Evolutionary conservation across 1,284 basidiomycete genomes (phyloP).

Genomic region (Boletus hoseneyae): DNA sequence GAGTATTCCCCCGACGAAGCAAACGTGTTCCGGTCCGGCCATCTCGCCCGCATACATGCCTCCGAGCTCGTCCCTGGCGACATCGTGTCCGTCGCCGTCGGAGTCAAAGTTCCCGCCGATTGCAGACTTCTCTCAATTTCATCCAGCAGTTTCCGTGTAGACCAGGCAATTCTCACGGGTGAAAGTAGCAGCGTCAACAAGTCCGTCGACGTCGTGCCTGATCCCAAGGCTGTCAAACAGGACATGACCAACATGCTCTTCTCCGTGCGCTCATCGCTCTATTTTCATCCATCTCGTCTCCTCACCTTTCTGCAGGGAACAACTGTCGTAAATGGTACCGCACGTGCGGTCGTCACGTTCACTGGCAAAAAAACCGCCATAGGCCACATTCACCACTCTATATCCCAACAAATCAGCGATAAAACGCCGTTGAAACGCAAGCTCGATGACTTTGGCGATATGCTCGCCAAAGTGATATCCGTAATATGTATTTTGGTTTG

Average conservation of each 20-base stretch:
- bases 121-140: conserved; percentile 85
- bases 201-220: conserved; percentile 60
- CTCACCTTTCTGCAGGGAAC: conserved; percentile 63
- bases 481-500: conserved; percentile 95
- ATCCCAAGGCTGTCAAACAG: conserved; percentile 84
- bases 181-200: conserved; percentile 90
- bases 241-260: conserved; percentile 96
- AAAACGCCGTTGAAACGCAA: conserved; percentile 96
- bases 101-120: conserved; percentile 94
- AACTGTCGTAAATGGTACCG: conserved; percentile 88
- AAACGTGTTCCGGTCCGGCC: conserved; percentile 78
- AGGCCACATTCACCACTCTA: conserved; percentile 93
- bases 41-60: conserved; percentile 73
- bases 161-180: conserved; percentile 93
- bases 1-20: conserved; percentile 96
- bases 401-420: conserved; percentile 83
- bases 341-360: conserved; percentile 79
- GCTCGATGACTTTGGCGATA: conserved; percentile 94
- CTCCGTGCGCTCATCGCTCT: conserved; percentile 46
- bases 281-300: not conserved
- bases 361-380: conserved; percentile 88
- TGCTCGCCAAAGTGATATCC: conserved; percentile 92
- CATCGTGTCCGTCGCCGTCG: conserved; percentile 84
- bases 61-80: conserved; percentile 91
- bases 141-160: conserved; percentile 88